These are phyloP conservation scores for Acmispon strigosus DNA, from an alignment of 306 rosid species.

Conservation along the genomic window DNA sequence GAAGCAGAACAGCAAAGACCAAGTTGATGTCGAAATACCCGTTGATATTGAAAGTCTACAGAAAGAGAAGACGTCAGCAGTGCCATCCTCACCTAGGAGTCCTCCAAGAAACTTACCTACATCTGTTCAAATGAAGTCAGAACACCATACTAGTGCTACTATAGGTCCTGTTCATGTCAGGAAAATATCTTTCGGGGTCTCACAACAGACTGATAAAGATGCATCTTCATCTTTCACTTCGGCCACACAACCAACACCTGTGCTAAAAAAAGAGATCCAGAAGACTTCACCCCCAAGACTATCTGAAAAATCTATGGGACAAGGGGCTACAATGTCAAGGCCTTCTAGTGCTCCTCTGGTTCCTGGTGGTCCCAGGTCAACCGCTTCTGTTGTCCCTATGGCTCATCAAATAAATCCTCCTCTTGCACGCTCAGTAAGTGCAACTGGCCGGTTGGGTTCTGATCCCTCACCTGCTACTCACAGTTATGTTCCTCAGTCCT, in stretches of 20 bases:
- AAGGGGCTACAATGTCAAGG: conserved; percentile 59
- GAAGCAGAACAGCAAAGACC: conserved; percentile 50
- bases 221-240: conserved; percentile 33
- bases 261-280: conserved; percentile 51
- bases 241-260: conserved; percentile 27
- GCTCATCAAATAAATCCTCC: conserved; percentile 76
- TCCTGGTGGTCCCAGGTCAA: conserved; percentile 73
- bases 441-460: conserved; percentile 88
- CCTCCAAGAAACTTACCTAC: conserved; percentile 38
- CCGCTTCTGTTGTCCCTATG: conserved; percentile 56
- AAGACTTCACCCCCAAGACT: conserved; percentile 50
- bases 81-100: conserved; percentile 53
- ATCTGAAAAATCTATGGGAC: conserved; percentile 49
- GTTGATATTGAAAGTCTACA: conserved; percentile 41
- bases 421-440: conserved; percentile 82
- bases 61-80: conserved; percentile 54
- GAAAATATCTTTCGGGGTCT: conserved; percentile 36
- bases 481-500: conserved; percentile 74
- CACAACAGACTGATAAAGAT: conserved; percentile 45
- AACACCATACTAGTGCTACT: conserved; percentile 27
- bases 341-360: conserved; percentile 88
- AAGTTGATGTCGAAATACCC: conserved; percentile 44
- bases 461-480: conserved; percentile 77
- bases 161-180: conserved; percentile 39
- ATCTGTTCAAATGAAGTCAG: conserved; percentile 34